Evolutionary conservation across 2,329 filamentous ascomycete genomes (phyloP).

Genomic region (Fusarium pininemorale): DNA sequence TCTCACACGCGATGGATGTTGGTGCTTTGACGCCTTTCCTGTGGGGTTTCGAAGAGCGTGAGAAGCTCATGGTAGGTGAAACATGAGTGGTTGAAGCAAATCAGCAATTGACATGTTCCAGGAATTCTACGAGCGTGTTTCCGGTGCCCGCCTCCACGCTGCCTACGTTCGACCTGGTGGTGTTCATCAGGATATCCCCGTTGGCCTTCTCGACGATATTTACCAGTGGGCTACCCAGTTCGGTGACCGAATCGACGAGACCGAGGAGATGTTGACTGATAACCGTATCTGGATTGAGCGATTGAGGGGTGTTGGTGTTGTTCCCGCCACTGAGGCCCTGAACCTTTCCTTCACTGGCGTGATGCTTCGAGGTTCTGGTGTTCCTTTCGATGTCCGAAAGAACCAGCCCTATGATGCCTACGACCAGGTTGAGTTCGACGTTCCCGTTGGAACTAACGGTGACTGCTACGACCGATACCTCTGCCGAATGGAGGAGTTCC

Average conservation of each 20-base stretch:
- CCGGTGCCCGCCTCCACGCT: slow-evolving; percentile 94
- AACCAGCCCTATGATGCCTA: slow-evolving; percentile 98
- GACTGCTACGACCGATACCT: slow-evolving; percentile 99
- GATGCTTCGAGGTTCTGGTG: slow-evolving; percentile 96
- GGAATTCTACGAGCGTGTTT: slow-evolving; percentile 99
- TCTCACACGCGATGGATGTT: slow-evolving; percentile 99
- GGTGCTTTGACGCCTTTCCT: slow-evolving; percentile 97
- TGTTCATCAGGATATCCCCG: slow-evolving; percentile 92
- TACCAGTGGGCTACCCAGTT: slow-evolving; percentile 99
- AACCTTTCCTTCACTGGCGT: slow-evolving; percentile 97
- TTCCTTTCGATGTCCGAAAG: slow-evolving; percentile 97
- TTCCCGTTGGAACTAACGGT: slow-evolving; percentile 94
- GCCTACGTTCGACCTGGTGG: slow-evolving; percentile 97
- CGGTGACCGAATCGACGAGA: slow-evolving; percentile 97
- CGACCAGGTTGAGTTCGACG: slow-evolving; percentile 96
- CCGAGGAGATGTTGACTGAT: slow-evolving; percentile 97
- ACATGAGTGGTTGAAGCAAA: neutral
- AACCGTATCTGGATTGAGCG: slow-evolving; percentile 99
- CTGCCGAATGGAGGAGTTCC: slow-evolving; percentile 99
- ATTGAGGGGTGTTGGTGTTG: slow-evolving; percentile 89
- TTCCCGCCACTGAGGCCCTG: slow-evolving; percentile 90
- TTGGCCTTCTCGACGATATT: slow-evolving; percentile 96
- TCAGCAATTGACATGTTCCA: slow-evolving; percentile 50
- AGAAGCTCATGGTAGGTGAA: slow-evolving; percentile 93
- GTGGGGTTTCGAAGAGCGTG: slow-evolving; percentile 99